phyloP scores from a whole-genome alignment of 1,139 yeast species.

The Yamadazyma triangularis region DNA sequence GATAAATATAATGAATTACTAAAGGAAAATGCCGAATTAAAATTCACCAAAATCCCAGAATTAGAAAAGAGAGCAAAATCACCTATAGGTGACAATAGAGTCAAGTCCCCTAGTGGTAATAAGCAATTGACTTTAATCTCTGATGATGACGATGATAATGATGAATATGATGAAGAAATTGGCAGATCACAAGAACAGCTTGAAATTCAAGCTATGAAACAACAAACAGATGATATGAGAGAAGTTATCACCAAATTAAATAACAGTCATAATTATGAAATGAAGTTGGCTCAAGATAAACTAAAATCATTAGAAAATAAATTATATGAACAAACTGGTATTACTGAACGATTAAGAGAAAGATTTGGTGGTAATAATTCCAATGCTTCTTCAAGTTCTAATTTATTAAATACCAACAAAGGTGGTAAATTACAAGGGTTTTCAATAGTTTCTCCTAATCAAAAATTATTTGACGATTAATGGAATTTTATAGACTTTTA shows the following conservation, averaged over 20 bases:
- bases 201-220: slow-evolving; percentile 36
- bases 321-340: slow-evolving; percentile 27
- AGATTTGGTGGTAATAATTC: slow-evolving; percentile 12
- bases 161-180: slow-evolving; percentile 11
- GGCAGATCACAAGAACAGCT: slow-evolving; percentile 22
- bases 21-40: slow-evolving; percentile 41
- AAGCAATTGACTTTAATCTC: slow-evolving; percentile 17
- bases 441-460: slow-evolving; percentile 36
- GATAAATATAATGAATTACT: slow-evolving; percentile 36
- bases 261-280: slow-evolving; percentile 31
- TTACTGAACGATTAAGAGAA: slow-evolving; percentile 33
- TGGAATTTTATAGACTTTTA: background rate
- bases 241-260: slow-evolving; percentile 45
- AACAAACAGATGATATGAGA: slow-evolving; percentile 56
- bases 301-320: slow-evolving; percentile 36
- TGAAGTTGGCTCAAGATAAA: slow-evolving; percentile 40
- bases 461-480: slow-evolving; percentile 25
- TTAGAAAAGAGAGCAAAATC: slow-evolving; percentile 26
- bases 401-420: slow-evolving; percentile 7
- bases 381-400: slow-evolving; percentile 4
- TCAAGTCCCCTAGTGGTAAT: background rate
- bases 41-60: slow-evolving; percentile 36
- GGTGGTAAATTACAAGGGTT: slow-evolving; percentile 44
- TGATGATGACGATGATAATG: slow-evolving; percentile 6
- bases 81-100: background rate